Base-by-base conservation (phyloP, 2,329 filamentous ascomycete species). In the Zarea fungicola region DNA sequence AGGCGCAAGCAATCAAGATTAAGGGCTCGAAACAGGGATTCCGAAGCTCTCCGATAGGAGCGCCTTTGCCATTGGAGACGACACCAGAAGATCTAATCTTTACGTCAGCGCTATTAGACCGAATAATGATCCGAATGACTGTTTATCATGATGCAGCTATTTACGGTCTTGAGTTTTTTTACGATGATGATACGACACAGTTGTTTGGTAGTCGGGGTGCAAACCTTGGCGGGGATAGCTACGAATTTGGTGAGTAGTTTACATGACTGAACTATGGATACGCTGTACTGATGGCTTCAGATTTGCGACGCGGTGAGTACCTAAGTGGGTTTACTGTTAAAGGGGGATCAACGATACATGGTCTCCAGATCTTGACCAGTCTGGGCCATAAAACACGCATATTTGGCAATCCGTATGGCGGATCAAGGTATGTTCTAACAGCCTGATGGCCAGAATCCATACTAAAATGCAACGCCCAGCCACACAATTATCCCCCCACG, bases 111-210 rank as follows among this genome's bases (percentile, higher is more conserved):
- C 68, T 78, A 40, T 76, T 80, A 32, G 79, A 83, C 54, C 85
- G 90, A 54, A 76, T 96, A 25, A 73, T 97, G 54, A 84, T 82
- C 1, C 80, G 80, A 5, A 78, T 96, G 49, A 78, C 82, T 52
- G 75, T 95, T 13, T 95, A 90, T 61, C 84, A 89, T 58, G 45
- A 48, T 34, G 89, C 87, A 2, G 72, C 85, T 4, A 62, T 97
- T 11, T 86, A 95, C 63, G 93, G 93, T 1, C 67, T 99, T 18
- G 92, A 97, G 64, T 97, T 99, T 66, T 76, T 87, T 51, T 97
- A 96, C 62, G 92, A 97, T 60, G 90, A 97, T 64, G 78, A 80
- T 14, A 85, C 87, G 1, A 85, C 76, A 48, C 89, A 96, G 62
- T 66, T 96, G 4, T 95, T 99, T 71, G 93, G 93, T 34, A 91